A percentile compares a stretch with the other conserved stretches of the same genome.
phyloP scores from a whole-genome alignment of 768 basidiomycete species.

The Mrakia gelida region DNA sequence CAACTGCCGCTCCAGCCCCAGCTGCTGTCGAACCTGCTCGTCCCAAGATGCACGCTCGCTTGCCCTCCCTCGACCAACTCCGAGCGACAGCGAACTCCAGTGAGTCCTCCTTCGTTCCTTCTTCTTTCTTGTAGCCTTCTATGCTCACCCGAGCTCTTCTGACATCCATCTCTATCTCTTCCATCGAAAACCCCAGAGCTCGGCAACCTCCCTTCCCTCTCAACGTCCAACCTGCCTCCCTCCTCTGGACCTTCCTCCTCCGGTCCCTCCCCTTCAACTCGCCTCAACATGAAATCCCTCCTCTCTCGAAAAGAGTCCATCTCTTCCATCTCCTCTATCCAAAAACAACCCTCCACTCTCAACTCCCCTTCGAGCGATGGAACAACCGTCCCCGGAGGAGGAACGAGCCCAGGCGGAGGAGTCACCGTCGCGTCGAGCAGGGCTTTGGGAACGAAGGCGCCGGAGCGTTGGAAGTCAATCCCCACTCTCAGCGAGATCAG shows the following conservation, averaged over 20 bases:
- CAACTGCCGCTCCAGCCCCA: background rate
- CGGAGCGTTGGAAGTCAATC: background rate
- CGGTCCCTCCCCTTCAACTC: background rate
- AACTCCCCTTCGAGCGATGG: background rate
- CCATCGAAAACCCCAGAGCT: background rate
- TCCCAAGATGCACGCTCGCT: background rate
- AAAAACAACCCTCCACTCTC: background rate
- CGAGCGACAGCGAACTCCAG: background rate
- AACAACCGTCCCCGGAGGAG: background rate
- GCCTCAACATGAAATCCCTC: background rate
- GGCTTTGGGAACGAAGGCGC: background rate
- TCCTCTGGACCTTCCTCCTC: background rate
- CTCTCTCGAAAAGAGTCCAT: constrained; percentile 9
- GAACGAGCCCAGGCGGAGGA: background rate
- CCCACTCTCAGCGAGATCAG: background rate
- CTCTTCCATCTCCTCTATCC: background rate
- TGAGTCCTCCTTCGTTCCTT: background rate
- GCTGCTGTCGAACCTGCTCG: background rate
- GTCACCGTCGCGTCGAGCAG: background rate
- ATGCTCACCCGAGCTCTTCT: background rate
- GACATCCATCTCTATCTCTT: background rate
- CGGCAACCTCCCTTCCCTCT: constrained; percentile 1
- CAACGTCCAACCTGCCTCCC: background rate
- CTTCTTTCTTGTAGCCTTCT: background rate
- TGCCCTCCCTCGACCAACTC: constrained; percentile 12